These are phyloP conservation scores for Pezicula rhizophila DNA, from an alignment of 2,329 filamentous ascomycete species.

Conservation along the genomic window DNA sequence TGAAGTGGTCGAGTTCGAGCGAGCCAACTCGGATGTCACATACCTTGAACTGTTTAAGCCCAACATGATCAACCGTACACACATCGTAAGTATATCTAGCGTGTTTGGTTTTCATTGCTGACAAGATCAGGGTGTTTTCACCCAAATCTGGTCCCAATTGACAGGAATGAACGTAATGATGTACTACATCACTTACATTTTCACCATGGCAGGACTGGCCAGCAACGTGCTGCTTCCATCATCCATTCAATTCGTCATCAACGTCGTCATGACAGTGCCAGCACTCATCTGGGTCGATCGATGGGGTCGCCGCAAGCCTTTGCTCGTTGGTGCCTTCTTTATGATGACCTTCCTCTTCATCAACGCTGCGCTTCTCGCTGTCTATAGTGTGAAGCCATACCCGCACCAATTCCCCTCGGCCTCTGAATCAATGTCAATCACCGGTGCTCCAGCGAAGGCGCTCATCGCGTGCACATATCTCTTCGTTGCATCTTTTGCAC, in stretches of 20 bases:
- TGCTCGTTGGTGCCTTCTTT: conserved; percentile 50
- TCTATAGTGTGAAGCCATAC: conserved; percentile 32
- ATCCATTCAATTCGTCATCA: conserved; percentile 72
- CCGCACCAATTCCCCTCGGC: conserved; percentile 27
- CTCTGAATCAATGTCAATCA: conserved; percentile 42
- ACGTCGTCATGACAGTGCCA: conserved; percentile 72
- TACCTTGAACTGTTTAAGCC: conserved; percentile 67
- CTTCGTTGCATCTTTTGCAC: conserved; percentile 49
- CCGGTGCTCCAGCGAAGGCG: conserved; percentile 44
- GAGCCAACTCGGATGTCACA: conserved; percentile 57
- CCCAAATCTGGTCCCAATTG: conserved; percentile 69
- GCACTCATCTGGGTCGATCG: conserved; percentile 69
- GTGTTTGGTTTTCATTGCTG: not conserved
- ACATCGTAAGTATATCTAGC: conserved; percentile 33
- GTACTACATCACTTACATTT: conserved; percentile 56
- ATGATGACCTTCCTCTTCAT: conserved; percentile 36
- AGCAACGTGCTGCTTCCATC: conserved; percentile 57
- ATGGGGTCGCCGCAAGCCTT: conserved; percentile 65
- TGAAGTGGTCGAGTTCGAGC: conserved; percentile 66
- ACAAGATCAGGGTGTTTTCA: conserved; percentile 48
- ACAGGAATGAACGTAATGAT: conserved; percentile 74
- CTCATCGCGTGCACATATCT: conserved; percentile 62
- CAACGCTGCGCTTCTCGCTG: conserved; percentile 40
- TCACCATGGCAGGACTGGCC: conserved; percentile 63
- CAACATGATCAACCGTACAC: conserved; percentile 62